Evolutionary conservation across 1,139 yeast genomes (phyloP), one percentile per base, ranked within the genome.

Genomic region (Scheffersomyces illinoinensis): DNA sequence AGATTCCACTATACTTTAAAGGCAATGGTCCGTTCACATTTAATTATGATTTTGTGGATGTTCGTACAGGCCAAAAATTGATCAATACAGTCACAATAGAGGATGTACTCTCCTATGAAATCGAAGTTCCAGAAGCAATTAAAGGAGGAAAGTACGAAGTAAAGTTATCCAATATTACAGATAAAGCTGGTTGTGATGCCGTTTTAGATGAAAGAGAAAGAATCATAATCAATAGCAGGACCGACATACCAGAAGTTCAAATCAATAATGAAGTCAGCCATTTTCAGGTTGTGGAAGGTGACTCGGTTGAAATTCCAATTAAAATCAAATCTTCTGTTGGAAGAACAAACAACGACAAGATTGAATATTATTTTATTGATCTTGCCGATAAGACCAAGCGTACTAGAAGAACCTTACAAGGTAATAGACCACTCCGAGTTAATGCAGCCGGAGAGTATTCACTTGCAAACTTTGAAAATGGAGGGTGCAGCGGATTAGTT

Each of bases 1-100:
- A 67, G 0, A 64, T 91, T 14, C 87, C 88, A 0, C 81, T 93
- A 5, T 69, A 72, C 54, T 82, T 95, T 48, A 84, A 83, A 55
- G 99, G 99, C 12, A 87, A 88, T 63, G 85, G 90, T 0, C 98
- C 98, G 1, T 91, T 89, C 65, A 76, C 82, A 3, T 80, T 95
- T 60, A 81, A 79, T 43, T 93, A 93, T 71, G 71, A 72, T 14
- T 70, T 79, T 43, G 57, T 76, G 47, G 93, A 91, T 64, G 54
- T 59, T 2, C 54, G 60, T 4, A 61, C 74, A 0, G 71, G 70
- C 3, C 68, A 69, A 51, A 62, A 66, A 23, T 76, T 92, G 47
- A 72, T 87, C 18, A 83, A 83, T 53, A 79, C 85, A 0, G 79
- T 73, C 56, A 70, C 72, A 0, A 72, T 83, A 8, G 74, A 76